Base-by-base conservation (phyloP, 2,329 filamentous ascomycete genomes). In the Xylariaceae sp. region DNA sequence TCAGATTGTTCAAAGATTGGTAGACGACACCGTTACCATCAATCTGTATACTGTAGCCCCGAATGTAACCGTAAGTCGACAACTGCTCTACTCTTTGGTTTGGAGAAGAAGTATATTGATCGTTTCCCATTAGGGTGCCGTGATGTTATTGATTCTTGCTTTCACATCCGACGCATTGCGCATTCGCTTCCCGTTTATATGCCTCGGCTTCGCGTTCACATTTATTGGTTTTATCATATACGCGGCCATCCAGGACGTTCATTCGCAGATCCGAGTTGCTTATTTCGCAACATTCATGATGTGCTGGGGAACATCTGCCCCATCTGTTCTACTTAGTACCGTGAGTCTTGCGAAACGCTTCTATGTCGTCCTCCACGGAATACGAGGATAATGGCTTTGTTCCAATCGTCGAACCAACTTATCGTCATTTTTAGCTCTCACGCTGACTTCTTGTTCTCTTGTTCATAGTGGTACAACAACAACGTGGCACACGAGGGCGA, bases 1-100 rank as follows among this genome's bases (percentile, higher is more conserved):
- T 0, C 81, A 84, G 64, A 85, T 85, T 62, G 77, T 84, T 18
- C 69, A 73, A 56, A 73, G 80, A 3, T 71, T 85, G 1, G 75
- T 77, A 2, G 80, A 77, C 60, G 72, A 73, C 41, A 74, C 77
- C 2, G 73, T 84, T 63, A 81, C 79, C 70, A 92, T 89, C 0
- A 93, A 95, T 65, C 79, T 93, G 0, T 92, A 90, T 73, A 93
- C 90, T 0, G 89, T 93, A 0, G 90, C 90, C 0, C 90, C 90
- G 1, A 93, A 93, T 65, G 81, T 91, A 44, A 85, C 84, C 0
- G 69, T 70, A 58, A 65, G 60, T n/a, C 9, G 4, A 26, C 7
- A 44, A 12, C 44, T 14, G 20, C 20, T 20, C 45, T 29, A 10
- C 29, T 6, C 7, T 10, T 14, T 6, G 21, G 18, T 50, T 20